These are phyloP conservation scores for Termitomyces sp. DNA, from an alignment of 768 basidiomycete species.

Conservation along the genomic window DNA sequence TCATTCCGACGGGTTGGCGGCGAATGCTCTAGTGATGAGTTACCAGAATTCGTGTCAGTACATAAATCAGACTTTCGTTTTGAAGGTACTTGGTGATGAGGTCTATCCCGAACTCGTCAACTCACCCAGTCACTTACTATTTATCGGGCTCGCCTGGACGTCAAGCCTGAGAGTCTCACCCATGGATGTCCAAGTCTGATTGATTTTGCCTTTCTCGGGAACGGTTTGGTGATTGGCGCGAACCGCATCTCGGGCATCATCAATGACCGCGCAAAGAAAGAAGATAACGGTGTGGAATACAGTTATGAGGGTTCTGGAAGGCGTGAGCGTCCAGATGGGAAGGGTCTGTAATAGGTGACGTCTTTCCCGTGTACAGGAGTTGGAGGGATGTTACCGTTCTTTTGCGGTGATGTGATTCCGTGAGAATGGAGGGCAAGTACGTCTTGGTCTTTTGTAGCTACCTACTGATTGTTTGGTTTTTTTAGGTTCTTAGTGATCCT, in stretches of 20 bases:
- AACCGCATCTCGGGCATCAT: constrained; percentile 44
- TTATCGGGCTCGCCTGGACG: constrained; percentile 43
- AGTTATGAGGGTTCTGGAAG: constrained; percentile 43
- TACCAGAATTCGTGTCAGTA: neutral
- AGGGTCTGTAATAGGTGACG: constrained; percentile 53
- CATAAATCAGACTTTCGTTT: neutral
- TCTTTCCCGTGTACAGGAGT: constrained; percentile 33
- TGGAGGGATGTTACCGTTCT: constrained; percentile 47
- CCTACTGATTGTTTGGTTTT: neutral
- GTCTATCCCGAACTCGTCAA: constrained; percentile 65
- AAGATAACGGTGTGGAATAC: constrained; percentile 37
- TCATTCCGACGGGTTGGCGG: constrained; percentile 57
- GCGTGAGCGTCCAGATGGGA: constrained; percentile 49
- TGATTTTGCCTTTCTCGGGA: constrained; percentile 59
- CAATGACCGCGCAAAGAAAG: constrained; percentile 40
- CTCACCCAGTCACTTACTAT: constrained; percentile 46
- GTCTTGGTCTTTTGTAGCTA: neutral
- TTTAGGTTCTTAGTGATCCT: constrained; percentile 45
- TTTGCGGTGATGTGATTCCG: constrained; percentile 69
- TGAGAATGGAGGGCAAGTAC: constrained; percentile 49
- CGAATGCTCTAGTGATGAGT: constrained; percentile 58
- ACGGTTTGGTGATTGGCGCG: constrained; percentile 24
- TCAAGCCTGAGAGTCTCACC: constrained; percentile 34
- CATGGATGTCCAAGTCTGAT: constrained; percentile 54
- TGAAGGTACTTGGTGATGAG: constrained; percentile 48